Base-by-base conservation (phyloP, 2,329 filamentous ascomycete species). In the Domatiomyces catenatus region DNA sequence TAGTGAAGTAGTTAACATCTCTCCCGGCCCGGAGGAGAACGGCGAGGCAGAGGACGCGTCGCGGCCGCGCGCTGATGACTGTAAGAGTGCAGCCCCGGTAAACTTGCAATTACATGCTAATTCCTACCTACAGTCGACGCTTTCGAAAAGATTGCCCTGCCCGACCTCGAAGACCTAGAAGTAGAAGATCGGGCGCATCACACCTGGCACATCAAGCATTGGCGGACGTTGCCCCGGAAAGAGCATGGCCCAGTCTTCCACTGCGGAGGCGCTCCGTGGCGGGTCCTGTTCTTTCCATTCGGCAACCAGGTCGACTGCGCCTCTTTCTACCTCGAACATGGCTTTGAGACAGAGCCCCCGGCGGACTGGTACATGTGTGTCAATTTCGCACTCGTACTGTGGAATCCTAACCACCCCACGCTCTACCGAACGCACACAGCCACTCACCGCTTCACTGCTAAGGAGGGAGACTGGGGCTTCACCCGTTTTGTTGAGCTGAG, bases 401-500 rank as follows among this genome's bases (percentile, higher is more conserved):
- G 86, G 83, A 98, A 96, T 66, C 83, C 84, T 45, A 86, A 90
- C 63, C 87, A 95, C 61, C 90, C 92, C n/a, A 81, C 80, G 55
- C 77, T 95, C 60, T 87, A 84, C 66, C 68, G 76, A 42, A 75
- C 75, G 48, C 84, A 94, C 61, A 81, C 74, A 44, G 92, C 92
- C n/a, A 87, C 89, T 60, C 92, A 98, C 65, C 84, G 92, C 52
- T 98, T 96, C 67, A 96, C 88, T 3, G 86, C 85, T 56, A 92
- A 96, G 44, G 92, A 98, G 67, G 88, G 87, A 20, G 92, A 98
- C 62, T 98, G 92, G 92, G 92, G 92, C 1, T 98, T 98, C 66
- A 98, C 92, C n/a, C 75, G 90, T 50, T 98, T 96, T 63, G 81
- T 88, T 10, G 92, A 96, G 65, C 76, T 94, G 47, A 77, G 87